Percentiles rank a stretch among this genome's conserved stretches.
phyloP scores from a whole-genome alignment of 140 eudicot genomes.

The Flaveria floridana region DNA sequence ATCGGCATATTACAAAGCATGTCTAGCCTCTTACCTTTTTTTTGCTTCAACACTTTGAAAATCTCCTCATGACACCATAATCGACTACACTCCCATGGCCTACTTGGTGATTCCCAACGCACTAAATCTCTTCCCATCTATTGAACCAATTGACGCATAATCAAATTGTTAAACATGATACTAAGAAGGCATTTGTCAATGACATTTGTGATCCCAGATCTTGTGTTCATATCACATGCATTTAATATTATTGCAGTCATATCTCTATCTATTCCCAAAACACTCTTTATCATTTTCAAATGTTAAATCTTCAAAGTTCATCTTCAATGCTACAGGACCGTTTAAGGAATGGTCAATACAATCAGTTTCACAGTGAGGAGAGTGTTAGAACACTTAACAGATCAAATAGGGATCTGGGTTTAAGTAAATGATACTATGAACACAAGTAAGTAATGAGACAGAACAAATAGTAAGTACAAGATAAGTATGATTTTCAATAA shows the following conservation, averaged over 20 bases:
- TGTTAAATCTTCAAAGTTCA: neutral
- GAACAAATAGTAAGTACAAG: too few species aligned
- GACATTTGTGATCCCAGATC: neutral
- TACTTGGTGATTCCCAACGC: neutral
- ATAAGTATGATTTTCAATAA: too few species aligned
- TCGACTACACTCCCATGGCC: neutral
- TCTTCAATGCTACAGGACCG: neutral
- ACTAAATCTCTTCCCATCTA: slow-evolving; percentile 8
- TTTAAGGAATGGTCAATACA: too few species aligned
- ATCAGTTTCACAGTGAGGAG: too few species aligned
- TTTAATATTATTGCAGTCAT: neutral
- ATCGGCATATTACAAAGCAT: neutral
- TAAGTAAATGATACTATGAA: too few species aligned
- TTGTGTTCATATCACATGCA: neutral
- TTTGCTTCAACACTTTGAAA: neutral
- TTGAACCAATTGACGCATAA: neutral
- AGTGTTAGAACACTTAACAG: too few species aligned
- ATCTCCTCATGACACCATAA: slow-evolving; percentile 4
- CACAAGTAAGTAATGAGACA: too few species aligned
- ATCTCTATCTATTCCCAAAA: neutral
- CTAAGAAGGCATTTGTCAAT: neutral
- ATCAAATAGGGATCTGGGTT: too few species aligned
- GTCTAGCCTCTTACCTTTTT: neutral
- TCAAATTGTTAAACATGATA: neutral
- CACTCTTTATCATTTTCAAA: neutral